phyloP scores from a whole-genome alignment of 768 basidiomycete genomes.

The Suillus placidus region DNA sequence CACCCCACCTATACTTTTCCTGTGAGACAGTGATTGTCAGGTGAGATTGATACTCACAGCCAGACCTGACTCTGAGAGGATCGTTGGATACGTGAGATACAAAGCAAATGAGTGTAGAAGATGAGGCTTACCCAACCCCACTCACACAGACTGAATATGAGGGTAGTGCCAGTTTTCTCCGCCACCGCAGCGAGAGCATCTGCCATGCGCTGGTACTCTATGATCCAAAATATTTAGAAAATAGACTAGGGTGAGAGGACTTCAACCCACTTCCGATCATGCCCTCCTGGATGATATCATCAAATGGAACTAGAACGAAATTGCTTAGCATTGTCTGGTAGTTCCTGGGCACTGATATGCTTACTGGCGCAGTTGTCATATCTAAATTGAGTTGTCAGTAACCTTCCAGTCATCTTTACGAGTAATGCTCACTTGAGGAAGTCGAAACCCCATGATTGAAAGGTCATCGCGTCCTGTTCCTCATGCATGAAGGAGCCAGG shows the following conservation, averaged over 20 bases:
- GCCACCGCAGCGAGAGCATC: slow-evolving; percentile 53
- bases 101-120: neutral
- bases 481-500: slow-evolving; percentile 68
- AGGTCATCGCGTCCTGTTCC: slow-evolving; percentile 57
- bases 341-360: slow-evolving; percentile 12
- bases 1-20: slow-evolving; percentile 35
- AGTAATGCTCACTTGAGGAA: slow-evolving; percentile 52
- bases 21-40: neutral
- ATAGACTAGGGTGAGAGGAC: slow-evolving; percentile 5
- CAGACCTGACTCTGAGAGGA: slow-evolving; percentile 56
- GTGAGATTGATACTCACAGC: slow-evolving; percentile 51
- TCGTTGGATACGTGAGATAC: neutral
- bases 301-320: slow-evolving; percentile 50
- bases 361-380: slow-evolving; percentile 64
- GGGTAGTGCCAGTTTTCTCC: slow-evolving; percentile 48
- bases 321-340: neutral
- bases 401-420: neutral
- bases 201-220: slow-evolving; percentile 64
- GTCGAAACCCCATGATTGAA: slow-evolving; percentile 67
- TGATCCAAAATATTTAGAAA: neutral
- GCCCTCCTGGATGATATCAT: slow-evolving; percentile 54
- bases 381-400: slow-evolving; percentile 31
- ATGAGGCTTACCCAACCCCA: slow-evolving; percentile 59
- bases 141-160: slow-evolving; percentile 65
- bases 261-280: slow-evolving; percentile 50